A percentile compares a stretch with the other conserved stretches of the same genome.
Evolutionary conservation across 345 rosid genomes (phyloP).

Genomic region (Eucalyptus globulus): DNA sequence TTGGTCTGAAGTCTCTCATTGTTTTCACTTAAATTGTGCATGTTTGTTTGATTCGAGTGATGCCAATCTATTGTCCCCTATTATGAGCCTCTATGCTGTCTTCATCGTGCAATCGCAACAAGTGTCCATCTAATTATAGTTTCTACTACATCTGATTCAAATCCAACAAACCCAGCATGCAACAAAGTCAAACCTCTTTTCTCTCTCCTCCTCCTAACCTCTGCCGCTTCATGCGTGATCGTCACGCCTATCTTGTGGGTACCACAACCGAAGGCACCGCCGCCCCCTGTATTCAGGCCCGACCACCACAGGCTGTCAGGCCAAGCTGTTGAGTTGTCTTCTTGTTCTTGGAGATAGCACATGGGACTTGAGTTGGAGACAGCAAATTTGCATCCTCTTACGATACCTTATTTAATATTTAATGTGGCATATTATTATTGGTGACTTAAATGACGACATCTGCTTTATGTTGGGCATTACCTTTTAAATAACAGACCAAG

Average conservation of each 20-base stretch:
- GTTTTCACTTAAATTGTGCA: neutral
- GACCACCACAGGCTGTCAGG: neutral
- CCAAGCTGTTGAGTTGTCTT: neutral
- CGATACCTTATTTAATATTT: no score
- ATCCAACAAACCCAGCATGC: neutral
- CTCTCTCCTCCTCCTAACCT: neutral
- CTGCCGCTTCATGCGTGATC: neutral
- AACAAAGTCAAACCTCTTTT: neutral
- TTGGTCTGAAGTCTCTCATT: slow-evolving; percentile 28
- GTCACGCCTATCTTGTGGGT: neutral
- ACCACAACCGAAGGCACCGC: neutral
- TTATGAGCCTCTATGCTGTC: neutral
- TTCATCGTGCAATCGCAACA: neutral
- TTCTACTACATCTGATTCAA: neutral
- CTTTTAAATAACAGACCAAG: neutral
- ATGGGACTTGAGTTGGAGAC: neutral
- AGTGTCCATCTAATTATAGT: no score
- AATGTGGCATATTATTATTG: no score
- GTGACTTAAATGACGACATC: no score
- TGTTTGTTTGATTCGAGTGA: neutral
- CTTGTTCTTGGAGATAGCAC: neutral
- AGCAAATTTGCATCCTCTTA: neutral
- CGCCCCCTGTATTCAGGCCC: neutral
- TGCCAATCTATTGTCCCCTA: neutral
- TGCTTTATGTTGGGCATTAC: neutral